phyloP scores from a whole-genome alignment of 1,139 yeast species.

The Nakaseomyces delphensis region DNA sequence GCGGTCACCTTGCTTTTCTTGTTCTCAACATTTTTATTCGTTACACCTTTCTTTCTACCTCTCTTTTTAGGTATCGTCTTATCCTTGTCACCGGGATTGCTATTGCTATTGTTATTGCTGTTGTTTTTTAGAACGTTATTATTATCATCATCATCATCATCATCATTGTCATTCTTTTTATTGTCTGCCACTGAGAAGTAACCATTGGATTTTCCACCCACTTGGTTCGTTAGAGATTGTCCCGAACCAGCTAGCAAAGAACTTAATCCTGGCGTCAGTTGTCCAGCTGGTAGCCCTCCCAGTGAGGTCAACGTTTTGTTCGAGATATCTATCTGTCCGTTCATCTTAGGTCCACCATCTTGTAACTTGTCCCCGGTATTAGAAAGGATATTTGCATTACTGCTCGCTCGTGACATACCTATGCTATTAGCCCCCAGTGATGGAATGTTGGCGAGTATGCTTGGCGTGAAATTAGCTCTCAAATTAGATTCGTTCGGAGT shows the following conservation, averaged over 20 bases:
- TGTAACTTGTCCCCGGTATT: slow-evolving; percentile 2
- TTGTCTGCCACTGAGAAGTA: slow-evolving; percentile 2
- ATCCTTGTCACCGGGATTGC: neutral
- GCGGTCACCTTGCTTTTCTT: neutral
- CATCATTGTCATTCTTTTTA: neutral
- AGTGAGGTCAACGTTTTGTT: neutral
- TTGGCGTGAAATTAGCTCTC: slow-evolving; percentile 58
- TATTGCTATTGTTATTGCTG: neutral
- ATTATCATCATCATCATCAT: too few relatives aligned
- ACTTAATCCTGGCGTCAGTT: slow-evolving; percentile 37
- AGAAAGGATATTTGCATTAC: slow-evolving; percentile 8
- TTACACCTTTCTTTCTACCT: slow-evolving; percentile 3
- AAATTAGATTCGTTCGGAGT: slow-evolving; percentile 63
- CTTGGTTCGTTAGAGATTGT: neutral
- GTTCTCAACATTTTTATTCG: neutral
- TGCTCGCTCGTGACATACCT: slow-evolving; percentile 4
- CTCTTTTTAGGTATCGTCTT: neutral
- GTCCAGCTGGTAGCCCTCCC: slow-evolving; percentile 3
- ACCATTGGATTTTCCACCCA: slow-evolving; percentile 17
- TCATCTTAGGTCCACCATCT: neutral
- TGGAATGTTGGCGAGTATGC: slow-evolving; percentile 20
- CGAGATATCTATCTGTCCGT: slow-evolving; percentile 15
- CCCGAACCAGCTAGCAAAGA: slow-evolving; percentile 23
- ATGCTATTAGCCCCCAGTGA: slow-evolving; percentile 10
- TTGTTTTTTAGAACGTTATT: too few relatives aligned